Evolutionary conservation across 1,139 yeast genomes (phyloP).

Genomic region (Kodamaea ohmeri): DNA sequence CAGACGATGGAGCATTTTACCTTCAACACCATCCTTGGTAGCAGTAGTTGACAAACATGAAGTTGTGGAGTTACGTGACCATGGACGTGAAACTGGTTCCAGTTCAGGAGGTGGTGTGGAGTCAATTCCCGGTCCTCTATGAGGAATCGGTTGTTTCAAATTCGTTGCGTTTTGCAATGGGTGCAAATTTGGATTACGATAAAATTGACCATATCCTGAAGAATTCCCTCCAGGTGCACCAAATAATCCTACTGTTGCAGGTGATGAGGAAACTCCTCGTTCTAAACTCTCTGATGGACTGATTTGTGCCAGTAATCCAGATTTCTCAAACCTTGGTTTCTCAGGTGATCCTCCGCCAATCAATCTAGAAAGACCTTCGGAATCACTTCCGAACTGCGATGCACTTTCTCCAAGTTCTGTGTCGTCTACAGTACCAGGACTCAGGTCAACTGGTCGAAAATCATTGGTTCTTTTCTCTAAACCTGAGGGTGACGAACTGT

Average conservation of each 20-base stretch:
- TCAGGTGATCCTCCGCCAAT: too few species aligned
- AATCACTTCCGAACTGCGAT: not conserved
- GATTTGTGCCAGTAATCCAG: too few species aligned
- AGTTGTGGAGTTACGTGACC: constrained; percentile 60
- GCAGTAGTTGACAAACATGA: constrained; percentile 71
- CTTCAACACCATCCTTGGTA: constrained; percentile 71
- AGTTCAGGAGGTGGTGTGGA: constrained; percentile 11
- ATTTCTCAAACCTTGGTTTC: too few species aligned
- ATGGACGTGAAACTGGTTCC: constrained; percentile 46
- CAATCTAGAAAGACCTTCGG: too few species aligned
- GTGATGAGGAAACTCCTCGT: too few species aligned
- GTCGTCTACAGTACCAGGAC: not conserved
- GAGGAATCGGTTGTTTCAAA: not conserved
- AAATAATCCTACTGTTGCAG: too few species aligned
- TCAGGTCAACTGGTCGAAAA: not conserved
- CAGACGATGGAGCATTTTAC: constrained; percentile 48
- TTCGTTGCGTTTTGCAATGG: not conserved
- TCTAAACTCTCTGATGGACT: not conserved
- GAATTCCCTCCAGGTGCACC: not conserved
- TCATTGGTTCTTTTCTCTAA: too few species aligned
- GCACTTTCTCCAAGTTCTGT: not conserved
- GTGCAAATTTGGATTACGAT: not conserved
- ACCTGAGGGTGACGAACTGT: not conserved
- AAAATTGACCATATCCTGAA: not conserved
- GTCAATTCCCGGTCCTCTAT: not conserved